Evolutionary conservation across 1,284 basidiomycete genomes (phyloP), one percentile per base, ranked within the genome.

Genomic region (Rhodotorula sp.): DNA sequence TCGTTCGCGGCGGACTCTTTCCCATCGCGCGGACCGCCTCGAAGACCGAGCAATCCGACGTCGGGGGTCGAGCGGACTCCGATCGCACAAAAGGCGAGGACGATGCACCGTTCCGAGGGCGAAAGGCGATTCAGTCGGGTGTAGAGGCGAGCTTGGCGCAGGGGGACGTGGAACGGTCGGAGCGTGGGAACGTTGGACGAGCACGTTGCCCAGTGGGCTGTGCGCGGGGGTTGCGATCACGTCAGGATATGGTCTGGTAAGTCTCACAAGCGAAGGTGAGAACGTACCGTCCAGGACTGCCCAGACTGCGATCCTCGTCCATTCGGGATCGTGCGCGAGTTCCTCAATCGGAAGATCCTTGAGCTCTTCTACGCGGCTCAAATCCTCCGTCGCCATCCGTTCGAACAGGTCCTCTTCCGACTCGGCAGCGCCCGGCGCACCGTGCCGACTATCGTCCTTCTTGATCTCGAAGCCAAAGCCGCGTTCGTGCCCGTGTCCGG

Each of bases 161-260:
- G 2, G 5, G 48, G 43, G 1, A 15, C 0, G 43, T 61, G 68
- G 26, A 45, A 61, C n/a, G 59, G 28, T 23, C 31, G 45, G n/a
- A 69, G 43, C 19, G 48, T 19, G 31, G 62, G 63, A 16, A 57
- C 48, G 45, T 62, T 65, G 21, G 63, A 60, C 7, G 43, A 57
- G 54, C 68, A 69, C 3, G 50, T 38, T 5, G 58, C 47, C 54
- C 57, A 65, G 45, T 60, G 60, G 5, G 38, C 59, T 67, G 62
- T 18, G 45, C n/a, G 18, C 5, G 12, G 2, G 28, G 28, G 34
- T 28, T 26, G 43, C 21, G 34, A n/a, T 16, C 43, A 28, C 45
- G 16, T 31, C 12, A 26, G 8, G 2, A 45, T 38, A 10, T 38
- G 34, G 4, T 57, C 34, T 26, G 60, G 19, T 3, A 26, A 38